Conservation (phyloP, 306 rosid species). For the cucumber (Cucumis sativus) region DNA sequence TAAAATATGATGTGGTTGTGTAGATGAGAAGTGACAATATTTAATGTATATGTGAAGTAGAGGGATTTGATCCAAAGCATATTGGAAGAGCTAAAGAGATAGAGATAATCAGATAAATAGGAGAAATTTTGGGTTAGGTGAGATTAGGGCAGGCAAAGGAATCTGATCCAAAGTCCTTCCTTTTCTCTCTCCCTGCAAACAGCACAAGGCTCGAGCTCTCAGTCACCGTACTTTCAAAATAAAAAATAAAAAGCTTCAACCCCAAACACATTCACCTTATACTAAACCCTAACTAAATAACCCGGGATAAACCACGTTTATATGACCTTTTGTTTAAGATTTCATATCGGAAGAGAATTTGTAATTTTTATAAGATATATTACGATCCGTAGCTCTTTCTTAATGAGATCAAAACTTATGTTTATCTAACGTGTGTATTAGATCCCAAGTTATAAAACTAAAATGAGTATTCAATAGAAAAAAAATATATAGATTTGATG, state of each 20-base stretch:
- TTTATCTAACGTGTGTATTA: too few species aligned
- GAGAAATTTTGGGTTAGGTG: background rate
- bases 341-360: too few species aligned
- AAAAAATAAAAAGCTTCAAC: background rate
- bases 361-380: too few species aligned
- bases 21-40: background rate
- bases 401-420: too few species aligned
- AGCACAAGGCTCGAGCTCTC: constrained; percentile 24
- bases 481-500: too few species aligned
- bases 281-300: background rate
- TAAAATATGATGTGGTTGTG: background rate
- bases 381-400: too few species aligned
- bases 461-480: too few species aligned
- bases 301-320: too few species aligned
- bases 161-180: constrained; percentile 8
- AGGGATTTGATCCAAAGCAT: background rate
- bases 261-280: background rate
- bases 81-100: background rate
- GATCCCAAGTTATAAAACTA: too few species aligned
- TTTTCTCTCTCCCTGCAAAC: background rate
- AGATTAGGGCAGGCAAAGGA: constrained; percentile 6
- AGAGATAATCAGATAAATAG: too few species aligned
- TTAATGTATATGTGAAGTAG: background rate
- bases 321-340: too few species aligned
- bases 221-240: background rate